phyloP scores from a whole-genome alignment of 1,284 basidiomycete genomes.

The Microbotryum intermedium region DNA sequence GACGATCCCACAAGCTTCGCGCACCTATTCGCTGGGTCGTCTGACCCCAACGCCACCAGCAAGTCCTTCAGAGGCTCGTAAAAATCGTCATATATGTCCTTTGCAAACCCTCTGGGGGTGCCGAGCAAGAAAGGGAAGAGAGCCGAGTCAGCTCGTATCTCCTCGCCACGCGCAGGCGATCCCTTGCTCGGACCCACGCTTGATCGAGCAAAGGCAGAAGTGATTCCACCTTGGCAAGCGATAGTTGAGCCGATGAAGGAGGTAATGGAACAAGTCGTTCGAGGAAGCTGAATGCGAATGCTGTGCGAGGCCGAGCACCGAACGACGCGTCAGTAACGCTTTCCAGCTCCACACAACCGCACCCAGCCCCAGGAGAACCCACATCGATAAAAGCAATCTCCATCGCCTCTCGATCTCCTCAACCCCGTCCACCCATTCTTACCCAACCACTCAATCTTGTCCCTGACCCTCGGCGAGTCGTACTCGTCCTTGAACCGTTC shows the following conservation, averaged over 20 bases:
- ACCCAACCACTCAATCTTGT: slow-evolving; percentile 57
- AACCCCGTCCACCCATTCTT: slow-evolving; percentile 53
- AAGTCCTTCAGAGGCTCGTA: slow-evolving; percentile 42
- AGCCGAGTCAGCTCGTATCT: too few relatives aligned
- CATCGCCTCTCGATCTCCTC: slow-evolving; percentile 59
- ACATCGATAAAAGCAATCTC: slow-evolving; percentile 74
- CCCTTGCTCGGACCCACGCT: slow-evolving; percentile 26
- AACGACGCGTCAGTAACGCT: slow-evolving; percentile 5
- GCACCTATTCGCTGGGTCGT: not conserved
- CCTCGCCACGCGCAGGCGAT: too few relatives aligned
- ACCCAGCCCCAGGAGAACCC: slow-evolving; percentile 29
- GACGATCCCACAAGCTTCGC: not conserved
- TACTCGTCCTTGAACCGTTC: slow-evolving; percentile 50
- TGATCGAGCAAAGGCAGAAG: slow-evolving; percentile 50
- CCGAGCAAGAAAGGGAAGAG: too few relatives aligned
- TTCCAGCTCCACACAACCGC: not conserved
- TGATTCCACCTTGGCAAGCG: slow-evolving; percentile 50
- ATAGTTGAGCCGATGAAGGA: slow-evolving; percentile 47
- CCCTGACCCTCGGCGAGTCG: slow-evolving; percentile 50
- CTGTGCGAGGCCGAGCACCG: slow-evolving; percentile 39
- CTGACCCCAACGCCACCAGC: slow-evolving; percentile 3
- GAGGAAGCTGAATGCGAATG: slow-evolving; percentile 60
- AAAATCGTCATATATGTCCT: slow-evolving; percentile 50
- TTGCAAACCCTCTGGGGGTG: slow-evolving; percentile 51
- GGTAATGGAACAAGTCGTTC: slow-evolving; percentile 49